Conservation (phyloP, 768 basidiomycete species). For the Psilocybe subaeruginosa region DNA sequence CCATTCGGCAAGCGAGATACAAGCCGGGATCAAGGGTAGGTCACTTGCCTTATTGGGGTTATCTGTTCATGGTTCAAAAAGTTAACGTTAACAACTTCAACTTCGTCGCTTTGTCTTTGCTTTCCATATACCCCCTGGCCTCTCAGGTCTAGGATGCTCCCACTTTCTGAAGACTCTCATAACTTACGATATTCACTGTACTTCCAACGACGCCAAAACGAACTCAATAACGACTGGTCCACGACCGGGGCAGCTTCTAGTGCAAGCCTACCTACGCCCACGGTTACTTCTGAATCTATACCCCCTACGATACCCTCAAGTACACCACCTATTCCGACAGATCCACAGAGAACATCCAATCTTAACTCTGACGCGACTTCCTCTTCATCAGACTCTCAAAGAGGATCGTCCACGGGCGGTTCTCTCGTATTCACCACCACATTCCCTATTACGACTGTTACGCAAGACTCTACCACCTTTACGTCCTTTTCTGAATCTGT, state of each 20-base stretch:
- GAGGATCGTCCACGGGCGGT: slow-evolving; percentile 7
- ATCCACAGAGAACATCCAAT: slow-evolving; percentile 3
- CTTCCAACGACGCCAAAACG: slow-evolving; percentile 22
- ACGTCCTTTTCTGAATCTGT: slow-evolving; percentile 42
- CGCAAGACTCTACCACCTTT: slow-evolving; percentile 42
- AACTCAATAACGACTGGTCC: slow-evolving; percentile 14
- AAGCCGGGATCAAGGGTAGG: slow-evolving; percentile 17
- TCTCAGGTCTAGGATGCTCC: slow-evolving; percentile 16
- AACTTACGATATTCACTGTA: slow-evolving; percentile 12
- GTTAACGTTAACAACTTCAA: slow-evolving; percentile 8
- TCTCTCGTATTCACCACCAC: slow-evolving; percentile 33
- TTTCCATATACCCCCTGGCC: slow-evolving; percentile 22
- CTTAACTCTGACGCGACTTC: slow-evolving; percentile 4
- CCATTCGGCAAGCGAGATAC: neutral
- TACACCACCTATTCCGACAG: slow-evolving; percentile 2
- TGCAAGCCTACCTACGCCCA: slow-evolving; percentile 6
- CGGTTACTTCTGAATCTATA: slow-evolving; percentile 9
- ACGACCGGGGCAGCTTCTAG: slow-evolving; percentile 10
- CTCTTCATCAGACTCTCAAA: neutral
- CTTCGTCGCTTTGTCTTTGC: slow-evolving; percentile 8
- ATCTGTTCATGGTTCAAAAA: slow-evolving; percentile 28
- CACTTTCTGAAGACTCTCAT: slow-evolving; percentile 3
- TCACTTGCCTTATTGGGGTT: slow-evolving; percentile 29
- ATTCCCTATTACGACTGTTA: slow-evolving; percentile 41
- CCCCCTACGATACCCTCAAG: slow-evolving; percentile 12